Evolutionary conservation across 2,329 filamentous ascomycete species (phyloP), one percentile per base, ranked within the genome.

Genomic region (Coniochaeta prunicola): DNA sequence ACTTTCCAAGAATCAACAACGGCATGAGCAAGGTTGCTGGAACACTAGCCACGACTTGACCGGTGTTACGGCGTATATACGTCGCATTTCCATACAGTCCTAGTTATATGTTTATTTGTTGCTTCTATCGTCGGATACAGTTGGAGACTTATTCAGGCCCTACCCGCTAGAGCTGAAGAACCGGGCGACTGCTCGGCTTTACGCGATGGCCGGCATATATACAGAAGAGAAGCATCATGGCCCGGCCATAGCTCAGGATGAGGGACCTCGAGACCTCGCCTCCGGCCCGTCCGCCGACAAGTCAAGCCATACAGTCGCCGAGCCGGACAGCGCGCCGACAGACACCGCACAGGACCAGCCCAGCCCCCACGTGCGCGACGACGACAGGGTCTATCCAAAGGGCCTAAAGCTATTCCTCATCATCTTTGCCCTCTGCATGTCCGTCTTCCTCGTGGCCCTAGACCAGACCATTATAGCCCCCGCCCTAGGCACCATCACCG

Each of bases 381-480:
- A 66, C 50, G 40, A 64, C 6, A 31, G 64, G 21, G 57, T 65
- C 3, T 80, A 80, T 63, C 77, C 78, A 0, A 64, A 66, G 24
- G 74, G 74, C 42, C 56, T 71, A 24, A 76, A 71, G 63, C 70
- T 78, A 5, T 28, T 68, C 19, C 67, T 79, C 48, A 75, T 80
- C 57, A 73, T 80, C 59, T 53, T 63, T 5, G 76, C 76, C 3
- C 73, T 80, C 58, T 77, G 76, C 60, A 67, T 80, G 15, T 69
- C 75, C 59, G 70, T 80, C 59, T 80, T 81, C 66, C 73, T 80
- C 40, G 77, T 81, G 50, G 78, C 78, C 3, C 71, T 80, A 12
- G 78, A 81, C 61, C 77, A 80, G 69, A 80, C 78, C 53, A 80
- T 80, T 61, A 78, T 81, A 61, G 77, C 78, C 6, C 79, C 80